phyloP scores from a whole-genome alignment of 2,329 filamentous ascomycete species.

The Botrytis pseudocinerea region DNA sequence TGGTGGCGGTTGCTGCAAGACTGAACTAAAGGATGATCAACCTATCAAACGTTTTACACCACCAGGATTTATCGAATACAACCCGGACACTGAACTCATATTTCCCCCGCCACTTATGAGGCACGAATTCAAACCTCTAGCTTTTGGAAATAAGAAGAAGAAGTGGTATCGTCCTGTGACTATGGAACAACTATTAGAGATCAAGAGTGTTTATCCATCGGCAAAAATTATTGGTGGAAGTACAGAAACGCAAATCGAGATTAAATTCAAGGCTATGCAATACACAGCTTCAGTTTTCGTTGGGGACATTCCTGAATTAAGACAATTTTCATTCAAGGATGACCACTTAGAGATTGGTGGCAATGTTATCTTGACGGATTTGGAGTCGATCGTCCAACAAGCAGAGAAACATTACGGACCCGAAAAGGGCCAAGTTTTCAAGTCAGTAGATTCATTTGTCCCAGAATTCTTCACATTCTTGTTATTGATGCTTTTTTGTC shows the following conservation, averaged over 20 bases:
- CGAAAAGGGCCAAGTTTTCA: constrained; percentile 67
- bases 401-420: constrained; percentile 77
- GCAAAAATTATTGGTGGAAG: constrained; percentile 96
- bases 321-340: constrained; percentile 76
- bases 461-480: too few species aligned
- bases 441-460: constrained; percentile 33
- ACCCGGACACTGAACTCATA: constrained; percentile 90
- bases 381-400: constrained; percentile 80
- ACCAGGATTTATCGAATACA: constrained; percentile 91
- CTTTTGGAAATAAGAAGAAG: constrained; percentile 93
- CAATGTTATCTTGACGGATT: constrained; percentile 87
- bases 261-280: constrained; percentile 94
- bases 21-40: constrained; percentile 49
- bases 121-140: constrained; percentile 76
- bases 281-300: constrained; percentile 90
- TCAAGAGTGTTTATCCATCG: constrained; percentile 80
- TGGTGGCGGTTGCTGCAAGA: constrained; percentile 69
- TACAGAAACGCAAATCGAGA: constrained; percentile 96
- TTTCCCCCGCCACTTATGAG: constrained; percentile 85
- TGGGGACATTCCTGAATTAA: constrained; percentile 86
- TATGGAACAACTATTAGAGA: constrained; percentile 82
- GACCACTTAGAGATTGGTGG: constrained; percentile 89
- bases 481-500: not conserved
- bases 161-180: constrained; percentile 91
- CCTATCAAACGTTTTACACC: constrained; percentile 72